phyloP scores from a whole-genome alignment of 176 grass and related monocot species.

The Canna indica region DNA sequence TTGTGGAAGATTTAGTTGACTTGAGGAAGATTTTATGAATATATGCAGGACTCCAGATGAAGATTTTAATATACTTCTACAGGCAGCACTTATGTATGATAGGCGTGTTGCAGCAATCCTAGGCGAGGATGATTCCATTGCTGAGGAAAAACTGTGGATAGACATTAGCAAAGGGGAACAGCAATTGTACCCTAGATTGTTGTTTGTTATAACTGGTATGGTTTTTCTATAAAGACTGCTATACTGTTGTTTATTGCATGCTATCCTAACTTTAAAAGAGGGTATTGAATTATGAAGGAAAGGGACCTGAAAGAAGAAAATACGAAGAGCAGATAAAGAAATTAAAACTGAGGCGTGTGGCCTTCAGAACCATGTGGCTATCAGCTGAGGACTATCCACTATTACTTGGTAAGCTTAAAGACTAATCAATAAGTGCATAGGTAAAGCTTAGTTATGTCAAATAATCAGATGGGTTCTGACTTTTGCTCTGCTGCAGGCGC shows the following conservation, averaged over 20 bases:
- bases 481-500: constrained; percentile 37
- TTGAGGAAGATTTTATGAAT: neutral
- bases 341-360: constrained; percentile 73
- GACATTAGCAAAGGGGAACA: constrained; percentile 61
- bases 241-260: neutral
- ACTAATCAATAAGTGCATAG: constrained; percentile 2
- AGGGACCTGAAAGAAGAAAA: constrained; percentile 88
- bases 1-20: neutral
- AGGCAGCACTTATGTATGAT: constrained; percentile 95
- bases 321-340: constrained; percentile 91
- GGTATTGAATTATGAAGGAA: constrained; percentile 39
- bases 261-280: neutral
- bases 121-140: constrained; percentile 78
- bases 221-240: constrained; percentile 9
- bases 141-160: constrained; percentile 63
- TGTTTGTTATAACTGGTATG: constrained; percentile 91
- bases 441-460: neutral
- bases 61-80: constrained; percentile 93
- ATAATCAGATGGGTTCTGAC: neutral
- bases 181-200: constrained; percentile 61
- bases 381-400: constrained; percentile 92
- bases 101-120: constrained; percentile 67
- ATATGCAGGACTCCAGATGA: constrained; percentile 82
- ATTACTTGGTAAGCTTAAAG: constrained; percentile 55
- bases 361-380: constrained; percentile 94